phyloP scores from a whole-genome alignment of 441 rosid genomes.

The Adansonia gregorii region DNA sequence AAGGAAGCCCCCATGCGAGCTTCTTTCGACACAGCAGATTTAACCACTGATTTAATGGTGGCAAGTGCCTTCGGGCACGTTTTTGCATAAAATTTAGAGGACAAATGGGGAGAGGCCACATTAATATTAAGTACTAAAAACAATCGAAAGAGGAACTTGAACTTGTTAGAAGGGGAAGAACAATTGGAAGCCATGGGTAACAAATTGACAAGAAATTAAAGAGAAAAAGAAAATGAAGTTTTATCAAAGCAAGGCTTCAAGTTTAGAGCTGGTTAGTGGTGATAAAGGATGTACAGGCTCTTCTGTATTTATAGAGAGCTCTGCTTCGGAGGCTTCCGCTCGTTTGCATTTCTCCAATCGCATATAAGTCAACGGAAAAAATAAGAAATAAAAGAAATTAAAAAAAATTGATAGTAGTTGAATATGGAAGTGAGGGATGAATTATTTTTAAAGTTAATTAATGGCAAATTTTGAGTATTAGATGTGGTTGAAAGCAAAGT shows the following conservation, averaged over 20 bases:
- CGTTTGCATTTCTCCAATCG: background rate
- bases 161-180: background rate
- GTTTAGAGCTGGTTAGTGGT: background rate
- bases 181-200: constrained; percentile 21
- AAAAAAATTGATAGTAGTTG: background rate
- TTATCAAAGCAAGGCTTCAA: background rate
- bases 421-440: background rate
- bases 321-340: background rate
- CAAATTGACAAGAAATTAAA: background rate
- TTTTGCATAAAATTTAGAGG: constrained; percentile 37
- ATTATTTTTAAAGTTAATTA: background rate
- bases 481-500: no score
- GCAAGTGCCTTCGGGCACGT: constrained; percentile 40
- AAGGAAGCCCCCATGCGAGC: constrained; percentile 46
- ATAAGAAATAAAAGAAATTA: no score
- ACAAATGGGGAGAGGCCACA: constrained; percentile 37
- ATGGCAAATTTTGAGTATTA: background rate
- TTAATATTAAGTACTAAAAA: background rate
- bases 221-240: no score
- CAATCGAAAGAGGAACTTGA: background rate
- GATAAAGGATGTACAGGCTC: background rate
- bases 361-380: background rate
- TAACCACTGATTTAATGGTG: constrained; percentile 34
- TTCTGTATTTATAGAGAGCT: background rate
- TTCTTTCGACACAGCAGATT: constrained; percentile 34